These are phyloP conservation scores for Chrysanthemum seticuspe DNA, from an alignment of 129 eudicot genomes.

Conservation along the genomic window DNA sequence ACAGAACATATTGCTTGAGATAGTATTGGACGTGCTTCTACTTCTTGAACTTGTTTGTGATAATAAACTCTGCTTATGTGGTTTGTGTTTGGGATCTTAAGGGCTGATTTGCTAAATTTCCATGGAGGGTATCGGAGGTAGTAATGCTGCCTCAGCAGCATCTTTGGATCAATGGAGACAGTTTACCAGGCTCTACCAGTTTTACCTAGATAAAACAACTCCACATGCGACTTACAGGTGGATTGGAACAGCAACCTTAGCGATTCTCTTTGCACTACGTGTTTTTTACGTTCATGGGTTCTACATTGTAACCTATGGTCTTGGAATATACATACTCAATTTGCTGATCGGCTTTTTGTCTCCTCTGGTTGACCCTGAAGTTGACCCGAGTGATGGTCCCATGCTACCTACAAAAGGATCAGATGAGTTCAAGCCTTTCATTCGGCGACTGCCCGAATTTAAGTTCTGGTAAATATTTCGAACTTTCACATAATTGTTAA, in stretches of 20 bases:
- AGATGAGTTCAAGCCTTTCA: slow-evolving; percentile 86
- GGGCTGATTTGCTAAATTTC: slow-evolving; percentile 25
- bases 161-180: slow-evolving; percentile 67
- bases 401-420: slow-evolving; percentile 66
- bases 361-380: slow-evolving; percentile 87
- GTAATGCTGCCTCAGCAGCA: slow-evolving; percentile 40
- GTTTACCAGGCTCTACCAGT: slow-evolving; percentile 57
- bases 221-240: slow-evolving; percentile 69
- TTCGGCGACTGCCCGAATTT: slow-evolving; percentile 89
- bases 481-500: neutral
- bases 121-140: slow-evolving; percentile 66
- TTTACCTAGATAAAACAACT: slow-evolving; percentile 70
- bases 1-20: neutral
- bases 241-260: slow-evolving; percentile 58
- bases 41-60: too few species aligned
- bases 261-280: slow-evolving; percentile 52
- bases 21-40: too few species aligned
- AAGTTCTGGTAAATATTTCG: slow-evolving; percentile 67
- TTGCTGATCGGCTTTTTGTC: slow-evolving; percentile 89
- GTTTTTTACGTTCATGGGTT: slow-evolving; percentile 64
- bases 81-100: slow-evolving; percentile 29
- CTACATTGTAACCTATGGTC: slow-evolving; percentile 70
- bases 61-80: slow-evolving; percentile 17
- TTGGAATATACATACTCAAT: slow-evolving; percentile 80
- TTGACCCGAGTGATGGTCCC: slow-evolving; percentile 66